Conservation (phyloP, 208 protist genomes). For the Ichthyophonus hoferi region DNA sequence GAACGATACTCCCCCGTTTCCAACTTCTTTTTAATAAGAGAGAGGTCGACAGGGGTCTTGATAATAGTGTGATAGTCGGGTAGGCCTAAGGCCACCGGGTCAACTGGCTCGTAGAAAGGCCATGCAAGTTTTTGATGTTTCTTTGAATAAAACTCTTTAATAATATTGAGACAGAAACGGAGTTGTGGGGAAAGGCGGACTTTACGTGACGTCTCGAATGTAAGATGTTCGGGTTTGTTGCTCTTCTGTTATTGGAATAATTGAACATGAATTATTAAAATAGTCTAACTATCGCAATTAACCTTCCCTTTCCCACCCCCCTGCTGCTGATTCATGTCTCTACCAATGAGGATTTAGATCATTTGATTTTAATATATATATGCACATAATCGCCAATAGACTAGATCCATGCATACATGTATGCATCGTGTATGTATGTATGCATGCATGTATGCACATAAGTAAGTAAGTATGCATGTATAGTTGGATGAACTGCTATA, state of each 20-base stretch:
- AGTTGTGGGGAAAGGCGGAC: neutral
- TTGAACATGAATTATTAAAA: too few relatives aligned
- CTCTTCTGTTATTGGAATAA: neutral
- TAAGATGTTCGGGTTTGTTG: neutral
- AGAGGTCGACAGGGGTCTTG: constrained; percentile 64
- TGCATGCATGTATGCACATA: too few relatives aligned
- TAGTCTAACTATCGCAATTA: too few relatives aligned
- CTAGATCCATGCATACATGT: too few relatives aligned
- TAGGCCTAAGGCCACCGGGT: constrained; percentile 43
- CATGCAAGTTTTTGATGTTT: neutral
- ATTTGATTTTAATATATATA: too few relatives aligned
- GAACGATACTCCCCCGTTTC: constrained; percentile 12
- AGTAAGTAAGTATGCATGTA: too few relatives aligned
- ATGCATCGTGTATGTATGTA: too few relatives aligned
- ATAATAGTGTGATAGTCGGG: constrained; percentile 58
- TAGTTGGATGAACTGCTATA: too few relatives aligned
- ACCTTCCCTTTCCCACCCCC: too few relatives aligned
- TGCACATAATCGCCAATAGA: too few relatives aligned
- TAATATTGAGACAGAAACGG: neutral
- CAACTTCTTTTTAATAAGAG: constrained; percentile 19
- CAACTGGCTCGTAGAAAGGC: constrained; percentile 34
- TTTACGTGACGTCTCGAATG: neutral
- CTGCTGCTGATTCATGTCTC: too few relatives aligned
- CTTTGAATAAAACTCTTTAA: constrained; percentile 3
- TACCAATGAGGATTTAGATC: too few relatives aligned